Conservation (phyloP, 1,139 yeast genomes). For the Suhomyces terraborum region DNA sequence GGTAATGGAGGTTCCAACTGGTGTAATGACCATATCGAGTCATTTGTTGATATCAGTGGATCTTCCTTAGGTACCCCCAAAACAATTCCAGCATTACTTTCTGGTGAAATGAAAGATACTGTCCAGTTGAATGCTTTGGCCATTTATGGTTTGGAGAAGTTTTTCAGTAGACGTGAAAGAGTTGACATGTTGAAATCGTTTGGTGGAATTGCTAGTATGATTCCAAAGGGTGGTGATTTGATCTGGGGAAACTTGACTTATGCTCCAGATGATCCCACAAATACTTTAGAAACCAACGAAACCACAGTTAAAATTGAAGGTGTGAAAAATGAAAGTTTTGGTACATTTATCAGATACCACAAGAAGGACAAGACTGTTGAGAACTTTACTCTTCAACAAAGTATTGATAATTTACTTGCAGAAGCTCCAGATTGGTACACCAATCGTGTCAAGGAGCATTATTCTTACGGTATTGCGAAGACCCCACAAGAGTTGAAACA, state of each 20-base stretch:
- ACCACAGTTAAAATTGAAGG: conserved; percentile 30
- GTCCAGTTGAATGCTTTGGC: conserved; percentile 92
- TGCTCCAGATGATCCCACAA: conserved; percentile 64
- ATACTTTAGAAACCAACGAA: conserved; percentile 29
- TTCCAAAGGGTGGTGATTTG: conserved; percentile 90
- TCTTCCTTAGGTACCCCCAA: conserved; percentile 91
- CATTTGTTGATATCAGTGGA: conserved; percentile 86
- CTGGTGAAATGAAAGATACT: conserved; percentile 98
- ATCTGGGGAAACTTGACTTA: conserved; percentile 76
- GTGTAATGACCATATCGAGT: conserved; percentile 82
- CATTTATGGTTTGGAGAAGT: conserved; percentile 90
- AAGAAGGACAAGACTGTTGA: conserved; percentile 15
- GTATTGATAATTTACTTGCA: conserved; percentile 65
- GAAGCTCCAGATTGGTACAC: conserved; percentile 77
- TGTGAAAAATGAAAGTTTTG: conserved; percentile 55
- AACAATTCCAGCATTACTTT: conserved; percentile 82
- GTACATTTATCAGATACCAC: conserved; percentile 64
- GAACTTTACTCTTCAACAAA: conserved; percentile 58
- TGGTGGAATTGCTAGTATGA: conserved; percentile 94
- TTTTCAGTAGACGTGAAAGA: conserved; percentile 86
- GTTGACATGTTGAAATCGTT: conserved; percentile 81
- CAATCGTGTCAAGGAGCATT: conserved; percentile 63
- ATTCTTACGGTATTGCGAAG: conserved; percentile 76
- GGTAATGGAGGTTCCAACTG: conserved; percentile 89
- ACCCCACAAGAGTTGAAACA: conserved; percentile 56